These are phyloP conservation scores for Ophiostoma triangulosporum DNA, from an alignment of 2,329 filamentous ascomycete species.

Conservation along the genomic window DNA sequence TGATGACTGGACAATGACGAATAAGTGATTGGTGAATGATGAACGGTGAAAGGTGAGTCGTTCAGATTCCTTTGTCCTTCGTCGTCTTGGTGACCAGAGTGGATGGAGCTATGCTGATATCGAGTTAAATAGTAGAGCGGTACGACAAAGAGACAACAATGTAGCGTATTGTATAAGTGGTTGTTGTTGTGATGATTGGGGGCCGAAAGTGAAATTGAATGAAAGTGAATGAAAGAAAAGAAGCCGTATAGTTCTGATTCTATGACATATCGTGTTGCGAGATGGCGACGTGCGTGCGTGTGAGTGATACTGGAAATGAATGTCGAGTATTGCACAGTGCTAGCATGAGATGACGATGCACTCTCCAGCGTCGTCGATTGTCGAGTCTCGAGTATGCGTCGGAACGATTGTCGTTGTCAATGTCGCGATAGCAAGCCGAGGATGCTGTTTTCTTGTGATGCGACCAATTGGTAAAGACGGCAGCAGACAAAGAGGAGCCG, in stretches of 20 bases:
- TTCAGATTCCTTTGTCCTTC: no score
- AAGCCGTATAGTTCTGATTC: slow-evolving; percentile 9
- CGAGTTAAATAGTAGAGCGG: not conserved
- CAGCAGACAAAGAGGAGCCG: no score
- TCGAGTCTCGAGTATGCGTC: not conserved
- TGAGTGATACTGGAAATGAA: not conserved
- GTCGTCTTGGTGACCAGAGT: no score
- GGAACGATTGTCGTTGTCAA: not conserved
- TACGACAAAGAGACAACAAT: not conserved
- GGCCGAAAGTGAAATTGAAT: no score
- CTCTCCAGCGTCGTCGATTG: not conserved
- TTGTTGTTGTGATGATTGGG: no score
- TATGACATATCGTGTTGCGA: slow-evolving; percentile 12
- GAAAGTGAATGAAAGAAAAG: slow-evolving; percentile 3
- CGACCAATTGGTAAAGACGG: not conserved
- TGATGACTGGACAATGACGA: not conserved
- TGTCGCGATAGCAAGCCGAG: not conserved
- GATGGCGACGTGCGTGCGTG: not conserved
- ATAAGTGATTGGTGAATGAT: no score
- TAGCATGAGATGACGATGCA: not conserved
- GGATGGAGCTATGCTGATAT: no score
- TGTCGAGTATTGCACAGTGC: not conserved
- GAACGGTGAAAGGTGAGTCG: no score
- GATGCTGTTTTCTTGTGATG: slow-evolving; percentile 1
- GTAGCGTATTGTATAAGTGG: not conserved